Conservation (phyloP, 202 grass and related monocot genomes). For the Musa balbisiana region DNA sequence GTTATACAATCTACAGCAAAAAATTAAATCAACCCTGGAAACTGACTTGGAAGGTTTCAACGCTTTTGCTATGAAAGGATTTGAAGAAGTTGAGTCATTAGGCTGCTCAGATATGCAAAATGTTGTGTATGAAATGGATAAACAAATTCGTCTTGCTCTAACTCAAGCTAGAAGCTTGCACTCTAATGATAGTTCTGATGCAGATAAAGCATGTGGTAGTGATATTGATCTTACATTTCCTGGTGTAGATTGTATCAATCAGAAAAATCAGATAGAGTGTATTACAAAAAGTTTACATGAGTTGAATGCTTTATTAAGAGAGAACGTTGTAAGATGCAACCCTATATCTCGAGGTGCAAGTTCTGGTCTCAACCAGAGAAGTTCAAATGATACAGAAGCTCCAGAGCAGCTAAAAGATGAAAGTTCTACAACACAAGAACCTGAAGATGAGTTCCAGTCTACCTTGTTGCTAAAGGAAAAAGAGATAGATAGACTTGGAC, state of each 20-base stretch:
- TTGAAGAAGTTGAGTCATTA: slow-evolving; percentile 27
- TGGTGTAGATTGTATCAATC: background rate
- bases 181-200: background rate
- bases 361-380: background rate
- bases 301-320: slow-evolving; percentile 7
- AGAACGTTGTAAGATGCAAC: background rate
- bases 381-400: background rate
- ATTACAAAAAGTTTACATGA: slow-evolving; percentile 1
- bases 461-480: slow-evolving; percentile 44
- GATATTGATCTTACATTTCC: background rate
- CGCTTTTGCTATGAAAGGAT: background rate
- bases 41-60: background rate
- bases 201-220: background rate
- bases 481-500: slow-evolving; percentile 41
- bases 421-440: background rate
- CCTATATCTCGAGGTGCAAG: background rate
- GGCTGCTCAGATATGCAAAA: background rate
- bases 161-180: background rate
- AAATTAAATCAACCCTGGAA: slow-evolving; percentile 12
- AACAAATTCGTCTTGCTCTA: slow-evolving; percentile 9
- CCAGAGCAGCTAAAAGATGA: background rate
- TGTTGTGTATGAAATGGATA: slow-evolving; percentile 9
- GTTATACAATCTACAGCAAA: slow-evolving; percentile 45
- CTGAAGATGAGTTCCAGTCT: slow-evolving; percentile 38
- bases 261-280: slow-evolving; percentile 1